Evolutionary conservation across 805 yeast species (phyloP), one percentile per base, ranked within the genome.

Genomic region (Blastobotrys attinorum): DNA sequence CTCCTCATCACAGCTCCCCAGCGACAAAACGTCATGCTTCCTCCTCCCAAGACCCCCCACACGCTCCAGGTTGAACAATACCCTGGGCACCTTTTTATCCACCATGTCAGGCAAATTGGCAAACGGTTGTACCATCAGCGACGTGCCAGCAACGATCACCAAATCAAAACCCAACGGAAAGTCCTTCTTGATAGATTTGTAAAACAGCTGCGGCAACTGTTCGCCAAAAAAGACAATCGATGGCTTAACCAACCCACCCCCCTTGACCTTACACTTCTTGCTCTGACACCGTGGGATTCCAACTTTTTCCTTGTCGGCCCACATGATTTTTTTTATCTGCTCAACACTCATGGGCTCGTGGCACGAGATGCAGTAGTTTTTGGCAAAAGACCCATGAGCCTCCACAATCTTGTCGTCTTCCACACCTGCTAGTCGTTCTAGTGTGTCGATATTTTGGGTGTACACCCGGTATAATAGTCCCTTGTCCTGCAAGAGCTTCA

Each of bases 181-280:
- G 53, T 78, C 83, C 11, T 60, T 50, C 3, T 82, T 90, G 83
- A 92, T 80, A 10, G 62, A 54, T 2, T 76, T 75, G 61, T 83
- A 89, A 55, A 88, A 85, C 44, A 67, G 65, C 1, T 53, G 55
- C 0, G 97, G 97, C 22, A 90, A 68, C 2, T 80, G 74, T 60
- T 90, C 98, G 3, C 97, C 97, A 65, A 88, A 92, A 56, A 90
- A 90, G 1, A 88, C 96, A 52, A 90, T 92, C 56, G 85, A 90
- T 0, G 97, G 98, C 58, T 90, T 90, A 22, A 92, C 85, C 23
- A 77, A 72, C 0, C 96, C 95, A 3, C 53, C 59, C 56, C 97
- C 90, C 15, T 66, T 39, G 7, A 17, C 16, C 11, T 33, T 25
- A 35, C 48, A 45, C 13, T 34, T 27, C 15, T 10, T 20, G 27